Base-by-base conservation (phyloP, 1,284 basidiomycete genomes). In the Anthracocystis setariae region DNA sequence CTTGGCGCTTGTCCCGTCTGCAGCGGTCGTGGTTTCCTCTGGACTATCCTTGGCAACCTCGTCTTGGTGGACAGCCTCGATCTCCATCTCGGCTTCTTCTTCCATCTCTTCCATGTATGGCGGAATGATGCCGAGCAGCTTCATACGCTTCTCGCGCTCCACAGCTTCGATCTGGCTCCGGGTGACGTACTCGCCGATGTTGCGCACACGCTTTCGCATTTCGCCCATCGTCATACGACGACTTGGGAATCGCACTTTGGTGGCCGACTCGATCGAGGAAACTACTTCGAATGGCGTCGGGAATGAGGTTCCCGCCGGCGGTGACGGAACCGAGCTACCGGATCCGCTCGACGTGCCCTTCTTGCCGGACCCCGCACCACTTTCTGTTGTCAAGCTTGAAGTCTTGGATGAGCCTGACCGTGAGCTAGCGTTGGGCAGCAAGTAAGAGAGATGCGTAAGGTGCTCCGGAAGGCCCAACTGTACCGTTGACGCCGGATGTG, bases 381-480 rank as follows among this genome's bases (percentile, higher is more conserved):
- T 56, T 25, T 61, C 64, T 1, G 32, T 33, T 8, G 46, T 43
- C 21, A 25, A 40, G 20, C n/a, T 46, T 1, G 45, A 40, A 15
- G 51, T 21, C 29, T 39, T 61, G 23, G 48, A 39, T 33, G 40
- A 46, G 1, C 92, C 93, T 8, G n/a, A 8, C 17, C 46, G 48
- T 86, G 85, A 23, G 89, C 86, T 35, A 13, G 50, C 38, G 3
- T 88, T 87, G 12, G 93, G 94, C 8, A 98, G 86, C 81, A 96
- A 89, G 74, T 90, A 88, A 69, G 91, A 88, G 58, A 96, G 89
- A 80, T 94, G 91, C 0, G 90, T 88, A 39, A 98, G 88, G 84
- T 98, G 95, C 84, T 98, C 95, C 9, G 95, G 95, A 46, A 98
- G 86, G 63, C 90, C 88, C 94, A 93, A 97, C 44, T 90, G 89